Base-by-base conservation (phyloP, 495 filamentous ascomycete species). In the Coniosporium apollinis region DNA sequence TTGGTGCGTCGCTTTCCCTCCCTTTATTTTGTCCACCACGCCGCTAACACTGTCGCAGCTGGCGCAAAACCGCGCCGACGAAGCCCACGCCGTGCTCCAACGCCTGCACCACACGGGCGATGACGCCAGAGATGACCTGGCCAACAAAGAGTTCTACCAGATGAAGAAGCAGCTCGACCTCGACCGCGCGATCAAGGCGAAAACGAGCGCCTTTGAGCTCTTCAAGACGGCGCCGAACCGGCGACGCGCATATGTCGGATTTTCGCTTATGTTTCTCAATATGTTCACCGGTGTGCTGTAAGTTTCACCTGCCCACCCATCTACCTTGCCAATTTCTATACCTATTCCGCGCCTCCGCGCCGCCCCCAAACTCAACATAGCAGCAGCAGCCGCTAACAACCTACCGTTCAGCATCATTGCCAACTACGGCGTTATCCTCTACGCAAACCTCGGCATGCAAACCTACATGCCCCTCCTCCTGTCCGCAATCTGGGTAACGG, bases 91-190 rank as follows among this genome's bases (percentile, higher is more conserved):
- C 25, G 35, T 48, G 2, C 19, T 48, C 10, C 33, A 31, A 13
- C 26, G 38, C 3, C 35, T 48, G 4, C 46, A 48, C 24, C 28
- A 19, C 2, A 18, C 28, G 11, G 37, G 37, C 22, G 33, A 21
- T 11, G 46, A 45, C n/a, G 18, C 28, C 5, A 26, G 45, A 18
- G 32, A 41, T 16, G 7, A 28, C 14, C 32, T 29, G 11, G 42
- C 46, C 10, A 22, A 15, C 7, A 38, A 42, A 29, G 46, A 48
- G 30, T 48, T 48, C 20, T 48, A 45, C 28, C 46, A 45, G 28
- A 48, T 48, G 46, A 33, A 37, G 33, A 42, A 37, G 30, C 46
- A 48, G 34, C 33, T 48, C n/a, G 46, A 45, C 26, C 28, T 37
- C 4, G 45, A 48, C 28, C 41, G 45, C n/a, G 30, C 36, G 17